Conservation (phyloP, 2,329 filamentous ascomycete genomes). For the Periglandula ipomoeae region DNA sequence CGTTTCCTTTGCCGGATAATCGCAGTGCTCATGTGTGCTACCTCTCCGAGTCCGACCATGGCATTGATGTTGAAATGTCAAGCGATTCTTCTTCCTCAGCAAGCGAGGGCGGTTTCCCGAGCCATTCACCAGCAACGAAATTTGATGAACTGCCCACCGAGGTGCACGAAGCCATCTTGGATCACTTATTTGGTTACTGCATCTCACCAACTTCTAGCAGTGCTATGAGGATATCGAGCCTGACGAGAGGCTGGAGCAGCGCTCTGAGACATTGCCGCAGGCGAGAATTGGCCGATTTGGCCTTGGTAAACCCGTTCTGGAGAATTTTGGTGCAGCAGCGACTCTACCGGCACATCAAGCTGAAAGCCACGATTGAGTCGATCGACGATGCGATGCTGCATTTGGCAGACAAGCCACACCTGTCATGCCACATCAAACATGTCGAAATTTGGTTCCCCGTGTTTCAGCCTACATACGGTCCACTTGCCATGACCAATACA, state of each 20-base stretch:
- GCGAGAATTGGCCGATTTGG: constrained; percentile 57
- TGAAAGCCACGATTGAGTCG: constrained; percentile 60
- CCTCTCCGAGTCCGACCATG: constrained; percentile 16
- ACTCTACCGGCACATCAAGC: constrained; percentile 66
- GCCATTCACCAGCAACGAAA: constrained; percentile 19
- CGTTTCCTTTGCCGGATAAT: constrained; percentile 46
- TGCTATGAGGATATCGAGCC: constrained; percentile 42
- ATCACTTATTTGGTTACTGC: constrained; percentile 61
- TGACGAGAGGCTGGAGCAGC: constrained; percentile 53
- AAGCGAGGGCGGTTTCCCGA: constrained; percentile 11
- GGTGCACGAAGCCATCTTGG: constrained; percentile 63
- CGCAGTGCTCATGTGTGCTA: constrained; percentile 24
- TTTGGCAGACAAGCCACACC: constrained; percentile 48
- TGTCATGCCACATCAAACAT: constrained; percentile 58
- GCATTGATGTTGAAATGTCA: constrained; percentile 9
- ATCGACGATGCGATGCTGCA: constrained; percentile 51
- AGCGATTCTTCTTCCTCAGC: constrained; percentile 9
- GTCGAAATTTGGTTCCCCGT: constrained; percentile 73
- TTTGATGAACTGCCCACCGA: constrained; percentile 53
- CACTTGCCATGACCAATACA: constrained; percentile 32
- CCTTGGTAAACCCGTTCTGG: constrained; percentile 56
- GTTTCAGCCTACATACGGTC: constrained; percentile 48
- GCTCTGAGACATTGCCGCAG: constrained; percentile 57
- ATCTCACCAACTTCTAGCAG: constrained; percentile 51
- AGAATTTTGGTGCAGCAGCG: constrained; percentile 59